Percentiles rank a stretch among this genome's conserved stretches.
Conservation (phyloP, 202 grass and related monocot genomes). For the Bolboschoenoplectus hybrid region DNA sequence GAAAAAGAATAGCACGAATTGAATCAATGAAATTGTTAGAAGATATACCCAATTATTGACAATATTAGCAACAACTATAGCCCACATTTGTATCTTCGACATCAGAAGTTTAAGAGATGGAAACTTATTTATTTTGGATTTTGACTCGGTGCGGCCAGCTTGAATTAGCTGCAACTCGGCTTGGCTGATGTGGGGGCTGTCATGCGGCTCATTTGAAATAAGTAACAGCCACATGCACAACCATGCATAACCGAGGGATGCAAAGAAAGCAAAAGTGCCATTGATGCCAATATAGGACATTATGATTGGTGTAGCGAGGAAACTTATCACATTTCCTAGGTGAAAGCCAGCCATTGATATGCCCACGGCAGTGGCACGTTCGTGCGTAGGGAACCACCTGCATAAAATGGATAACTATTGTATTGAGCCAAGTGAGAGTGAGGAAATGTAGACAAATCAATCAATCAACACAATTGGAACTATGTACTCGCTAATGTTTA, state of each 20-base stretch:
- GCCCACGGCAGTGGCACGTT: slow-evolving; percentile 85
- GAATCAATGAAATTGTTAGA: slow-evolving; percentile 6
- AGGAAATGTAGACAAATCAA: background rate
- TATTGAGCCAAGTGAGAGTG: background rate
- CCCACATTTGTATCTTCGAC: slow-evolving; percentile 66
- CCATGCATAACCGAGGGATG: slow-evolving; percentile 77
- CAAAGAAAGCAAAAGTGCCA: slow-evolving; percentile 76
- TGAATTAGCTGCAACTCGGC: slow-evolving; percentile 75
- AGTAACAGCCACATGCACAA: slow-evolving; percentile 60
- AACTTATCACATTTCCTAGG: slow-evolving; percentile 95
- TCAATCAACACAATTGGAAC: background rate
- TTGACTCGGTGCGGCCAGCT: slow-evolving; percentile 64
- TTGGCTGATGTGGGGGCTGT: slow-evolving; percentile 73
- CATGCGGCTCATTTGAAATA: slow-evolving; percentile 79
- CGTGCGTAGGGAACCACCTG: slow-evolving; percentile 92
- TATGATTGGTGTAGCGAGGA: slow-evolving; percentile 74
- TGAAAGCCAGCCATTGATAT: slow-evolving; percentile 97
- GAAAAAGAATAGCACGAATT: background rate
- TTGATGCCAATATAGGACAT: slow-evolving; percentile 73
- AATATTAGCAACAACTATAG: slow-evolving; percentile 81
- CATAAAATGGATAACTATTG: slow-evolving; percentile 33
- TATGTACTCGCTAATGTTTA: background rate
- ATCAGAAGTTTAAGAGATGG: slow-evolving; percentile 65
- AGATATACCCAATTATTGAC: slow-evolving; percentile 91
- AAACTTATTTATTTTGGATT: slow-evolving; percentile 51